A percentile compares a stretch with the other conserved stretches of the same genome.
Conservation (phyloP, 345 rosid genomes). For the Balakata baccata region DNA sequence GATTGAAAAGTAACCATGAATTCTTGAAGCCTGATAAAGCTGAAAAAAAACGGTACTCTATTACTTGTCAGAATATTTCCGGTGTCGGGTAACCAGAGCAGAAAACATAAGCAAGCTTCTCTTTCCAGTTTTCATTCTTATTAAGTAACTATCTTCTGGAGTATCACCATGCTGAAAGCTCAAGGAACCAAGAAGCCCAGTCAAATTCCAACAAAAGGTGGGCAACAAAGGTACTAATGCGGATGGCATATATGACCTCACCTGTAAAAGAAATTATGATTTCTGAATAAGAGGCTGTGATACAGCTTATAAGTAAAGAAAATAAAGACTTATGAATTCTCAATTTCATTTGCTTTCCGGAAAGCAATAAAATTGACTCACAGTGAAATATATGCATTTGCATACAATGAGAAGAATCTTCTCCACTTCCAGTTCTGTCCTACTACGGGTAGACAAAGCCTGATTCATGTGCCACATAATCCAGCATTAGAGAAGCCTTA, state of each 20-base stretch:
- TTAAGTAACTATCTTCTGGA: conserved; percentile 39
- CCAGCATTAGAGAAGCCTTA: conserved; percentile 20
- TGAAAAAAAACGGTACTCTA: conserved; percentile 4
- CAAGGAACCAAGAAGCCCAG: conserved; percentile 60
- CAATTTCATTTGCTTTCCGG: no score
- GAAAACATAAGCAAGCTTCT: conserved; percentile 74
- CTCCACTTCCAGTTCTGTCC: conserved; percentile 48
- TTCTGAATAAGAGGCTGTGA: neutral
- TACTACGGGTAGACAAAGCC: conserved; percentile 39
- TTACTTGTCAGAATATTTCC: conserved; percentile 83
- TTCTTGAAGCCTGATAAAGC: neutral
- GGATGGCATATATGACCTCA: conserved; percentile 79
- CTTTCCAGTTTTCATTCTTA: conserved; percentile 69
- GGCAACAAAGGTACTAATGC: conserved; percentile 56
- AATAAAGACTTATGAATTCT: neutral
- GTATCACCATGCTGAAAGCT: conserved; percentile 41
- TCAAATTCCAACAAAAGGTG: conserved; percentile 52
- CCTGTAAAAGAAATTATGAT: conserved; percentile 49
- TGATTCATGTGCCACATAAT: conserved; percentile 40
- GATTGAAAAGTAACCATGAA: conserved; percentile 4
- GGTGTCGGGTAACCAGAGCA: conserved; percentile 67
- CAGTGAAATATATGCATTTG: conserved; percentile 78
- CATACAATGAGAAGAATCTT: conserved; percentile 57
- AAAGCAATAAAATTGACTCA: conserved; percentile 37
- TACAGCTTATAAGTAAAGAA: neutral